These are phyloP conservation scores for Piromyces finnis DNA, from an alignment of 192 early-diverging fungal species.

Conservation along the genomic window DNA sequence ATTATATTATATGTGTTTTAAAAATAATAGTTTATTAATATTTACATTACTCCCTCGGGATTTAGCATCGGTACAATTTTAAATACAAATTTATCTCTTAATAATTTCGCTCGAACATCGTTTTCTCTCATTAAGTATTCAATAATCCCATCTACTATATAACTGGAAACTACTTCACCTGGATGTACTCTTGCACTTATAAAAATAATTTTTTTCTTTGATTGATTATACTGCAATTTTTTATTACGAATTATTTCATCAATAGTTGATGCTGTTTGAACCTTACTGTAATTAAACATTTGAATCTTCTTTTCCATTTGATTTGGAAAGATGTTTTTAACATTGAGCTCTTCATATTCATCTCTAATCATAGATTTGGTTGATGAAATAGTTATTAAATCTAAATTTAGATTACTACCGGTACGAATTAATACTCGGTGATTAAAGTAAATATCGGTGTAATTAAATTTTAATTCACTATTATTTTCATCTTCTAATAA, in stretches of 20 bases:
- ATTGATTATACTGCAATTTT: not conserved
- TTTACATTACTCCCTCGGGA: conserved; percentile 5
- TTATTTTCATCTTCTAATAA: not conserved
- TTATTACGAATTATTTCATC: not conserved
- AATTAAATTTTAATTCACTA: not conserved
- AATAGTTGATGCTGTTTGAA: not conserved
- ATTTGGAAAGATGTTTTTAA: not conserved
- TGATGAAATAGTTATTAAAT: conserved; percentile 9
- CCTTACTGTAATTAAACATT: not conserved
- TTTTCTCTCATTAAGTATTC: conserved; percentile 4
- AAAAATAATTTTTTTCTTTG: conserved; percentile 4
- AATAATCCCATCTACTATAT: conserved; percentile 7
- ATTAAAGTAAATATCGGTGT: conserved; percentile 6
- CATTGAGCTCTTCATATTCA: not conserved
- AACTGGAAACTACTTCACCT: conserved; percentile 7
- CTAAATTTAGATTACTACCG: not conserved
- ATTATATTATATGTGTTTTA: too few relatives aligned
- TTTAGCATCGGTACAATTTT: conserved; percentile 10
- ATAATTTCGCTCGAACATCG: conserved; percentile 3
- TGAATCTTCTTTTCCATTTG: not conserved
- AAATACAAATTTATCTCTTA: conserved; percentile 6
- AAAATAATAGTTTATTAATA: too few relatives aligned
- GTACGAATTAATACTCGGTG: not conserved
- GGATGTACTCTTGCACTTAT: conserved; percentile 7
- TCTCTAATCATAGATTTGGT: not conserved